Base-by-base conservation (phyloP, 2,329 filamentous ascomycete genomes). In the Purpureocillium lavendulum region DNA sequence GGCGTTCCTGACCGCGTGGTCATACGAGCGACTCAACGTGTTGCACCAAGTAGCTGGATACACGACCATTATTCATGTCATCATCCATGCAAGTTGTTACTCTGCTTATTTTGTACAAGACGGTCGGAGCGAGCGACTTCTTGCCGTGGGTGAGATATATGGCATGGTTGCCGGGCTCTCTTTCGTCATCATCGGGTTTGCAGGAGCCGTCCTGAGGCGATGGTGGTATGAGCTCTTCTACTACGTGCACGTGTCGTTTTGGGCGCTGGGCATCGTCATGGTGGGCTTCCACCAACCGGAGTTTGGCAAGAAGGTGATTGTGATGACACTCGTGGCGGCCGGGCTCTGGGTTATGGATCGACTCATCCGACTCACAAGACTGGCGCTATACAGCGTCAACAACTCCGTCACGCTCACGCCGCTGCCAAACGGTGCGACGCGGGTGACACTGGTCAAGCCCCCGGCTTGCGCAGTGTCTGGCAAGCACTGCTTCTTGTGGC, bases 401-500 rank as follows among this genome's bases (percentile, higher is more conserved):
- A 77, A 77, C 50, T 55, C 59, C 12, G 75, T 68, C 3, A 71
- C 61, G 0, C 51, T 80, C n/a, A 64, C 67, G 17, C 70, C 75
- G 5, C 65, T 80, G 4, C 61, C 72, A 7, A 59, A 71, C 39
- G 69, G 72, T 4, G 74, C 67, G 36, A 77, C 73, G 14, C 69
- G 73, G 30, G 65, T 80, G n/a, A 62, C 67, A 0, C 57, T 80
- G 26, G 58, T 64, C 36, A 73, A 74, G 53, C 64, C 68, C 3
- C 68, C 70, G 1, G 43, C 64, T 1, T 56, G 59, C 3, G 69
- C 70, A 1, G 54, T 59, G 2, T 67, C 77, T 0, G 78, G 77
- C 2, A 73, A 74, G 44, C 79, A 84, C 51, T 76, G 74, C 48
- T 82, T 80, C 49, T 56, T 83, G 24, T 82, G 76, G 75, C 69